phyloP scores from a whole-genome alignment of 352 stramenopile genomes.

The Pythium dissimile region DNA sequence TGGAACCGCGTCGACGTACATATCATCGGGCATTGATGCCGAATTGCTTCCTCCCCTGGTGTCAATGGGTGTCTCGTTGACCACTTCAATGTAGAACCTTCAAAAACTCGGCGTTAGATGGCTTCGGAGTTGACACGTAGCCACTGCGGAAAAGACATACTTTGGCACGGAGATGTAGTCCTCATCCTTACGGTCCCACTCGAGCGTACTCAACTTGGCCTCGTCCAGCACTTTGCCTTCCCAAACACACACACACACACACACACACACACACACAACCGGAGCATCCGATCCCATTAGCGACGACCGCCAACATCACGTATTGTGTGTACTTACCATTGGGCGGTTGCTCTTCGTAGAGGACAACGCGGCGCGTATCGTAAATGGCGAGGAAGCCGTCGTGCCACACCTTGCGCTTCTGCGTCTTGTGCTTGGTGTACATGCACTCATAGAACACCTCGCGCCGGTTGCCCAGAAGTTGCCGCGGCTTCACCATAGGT shows the following conservation, averaged over 20 bases:
- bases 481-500: constrained; percentile 62
- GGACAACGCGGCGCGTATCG: constrained; percentile 47
- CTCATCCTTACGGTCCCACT: constrained; percentile 66
- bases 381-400: constrained; percentile 66
- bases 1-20: background rate
- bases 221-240: constrained; percentile 56
- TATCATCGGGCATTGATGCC: background rate
- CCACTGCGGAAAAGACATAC: no score
- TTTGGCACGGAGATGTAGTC: constrained; percentile 54
- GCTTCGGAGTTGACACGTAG: no score
- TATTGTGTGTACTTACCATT: no score
- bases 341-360: constrained; percentile 51
- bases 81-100: constrained; percentile 72
- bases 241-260: no score
- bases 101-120: background rate
- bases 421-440: constrained; percentile 88
- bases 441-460: constrained; percentile 72
- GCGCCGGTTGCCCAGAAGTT: constrained; percentile 41
- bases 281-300: no score
- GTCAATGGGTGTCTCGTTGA: constrained; percentile 53
- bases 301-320: no score
- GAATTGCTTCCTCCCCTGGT: background rate
- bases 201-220: constrained; percentile 36
- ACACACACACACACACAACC: background rate
- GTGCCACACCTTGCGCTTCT: constrained; percentile 82